Conservation (phyloP, 768 basidiomycete species). For the Collybiopsis confluens region DNA sequence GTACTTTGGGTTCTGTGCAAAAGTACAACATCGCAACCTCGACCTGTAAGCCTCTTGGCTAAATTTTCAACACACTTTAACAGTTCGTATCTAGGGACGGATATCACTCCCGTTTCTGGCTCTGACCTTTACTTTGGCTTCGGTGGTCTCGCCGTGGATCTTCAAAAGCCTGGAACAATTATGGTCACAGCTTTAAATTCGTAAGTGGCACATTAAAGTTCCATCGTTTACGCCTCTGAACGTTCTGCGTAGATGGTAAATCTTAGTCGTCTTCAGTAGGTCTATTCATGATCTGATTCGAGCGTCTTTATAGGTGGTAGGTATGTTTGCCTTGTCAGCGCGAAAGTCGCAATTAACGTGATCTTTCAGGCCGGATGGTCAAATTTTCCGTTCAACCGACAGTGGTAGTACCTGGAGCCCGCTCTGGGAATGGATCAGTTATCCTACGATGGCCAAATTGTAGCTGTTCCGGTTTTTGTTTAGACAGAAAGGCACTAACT, state of each 20-base stretch:
- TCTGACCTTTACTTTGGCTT: constrained; percentile 58
- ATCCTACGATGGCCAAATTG: constrained; percentile 1
- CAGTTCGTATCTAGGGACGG: constrained; percentile 35
- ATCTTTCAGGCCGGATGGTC: constrained; percentile 48
- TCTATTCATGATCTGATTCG: background rate
- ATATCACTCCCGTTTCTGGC: constrained; percentile 62
- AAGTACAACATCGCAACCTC: constrained; percentile 52
- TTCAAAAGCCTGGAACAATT: constrained; percentile 56
- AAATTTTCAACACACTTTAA: background rate
- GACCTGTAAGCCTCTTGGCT: constrained; percentile 29
- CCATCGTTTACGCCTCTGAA: background rate
- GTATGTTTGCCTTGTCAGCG: background rate
- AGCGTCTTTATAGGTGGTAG: background rate
- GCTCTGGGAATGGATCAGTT: constrained; percentile 44
- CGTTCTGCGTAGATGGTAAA: background rate
- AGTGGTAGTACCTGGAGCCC: constrained; percentile 55
- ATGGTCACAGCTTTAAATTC: constrained; percentile 67
- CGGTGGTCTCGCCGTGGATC: constrained; percentile 57
- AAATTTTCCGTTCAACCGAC: constrained; percentile 58
- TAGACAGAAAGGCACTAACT: background rate
- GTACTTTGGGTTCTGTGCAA: constrained; percentile 43
- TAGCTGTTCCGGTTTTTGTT: background rate
- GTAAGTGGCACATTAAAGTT: constrained; percentile 13
- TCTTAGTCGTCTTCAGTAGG: too few relatives aligned
- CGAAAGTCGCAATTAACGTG: background rate